Base-by-base conservation (phyloP, 2,329 filamentous ascomycete species). In the Xylariaceae sp. region DNA sequence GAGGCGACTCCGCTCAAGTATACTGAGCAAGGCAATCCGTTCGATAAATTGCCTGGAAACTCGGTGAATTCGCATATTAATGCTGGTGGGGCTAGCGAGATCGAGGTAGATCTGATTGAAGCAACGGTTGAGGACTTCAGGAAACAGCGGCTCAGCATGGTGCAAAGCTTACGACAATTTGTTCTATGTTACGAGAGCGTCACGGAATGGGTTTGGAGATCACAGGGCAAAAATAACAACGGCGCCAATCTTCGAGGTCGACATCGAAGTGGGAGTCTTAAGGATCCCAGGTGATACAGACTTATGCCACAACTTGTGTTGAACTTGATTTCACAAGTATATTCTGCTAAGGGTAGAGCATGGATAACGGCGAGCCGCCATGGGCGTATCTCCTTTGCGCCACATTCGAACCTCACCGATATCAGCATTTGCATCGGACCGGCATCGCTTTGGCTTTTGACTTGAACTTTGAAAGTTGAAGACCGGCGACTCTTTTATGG, bases 121-220 rank as follows among this genome's bases (percentile, higher is more conserved):
- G 85, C 84, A 68, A 94, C 92, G 0, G 92, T 99, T 1, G 88
- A 94, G 63, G 91, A 96, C 64, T 96, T 99, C 70, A 80, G 94
- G 53, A 77, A 80, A 46, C 94, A 99, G 73, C 78, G 94, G 60
- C 74, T 96, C 18, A 96, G 91, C 71, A 99, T 97, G 92, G 92
- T 99, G 41, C 94, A 97, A 72, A 96, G 88, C 65, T 74, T 97
- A 54, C 80, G 89, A 56, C 94, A 99, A 70, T 97, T 88, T 72
- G 92, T 96, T 47, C 82, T 99, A 32, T 99, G 94, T 71, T 99
- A 99, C 70, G 94, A 99, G 74, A 95, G 89, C 39, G 80, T 97
- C 6, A 74, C 95, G 51, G 92, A 97, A 71, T 99, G 92, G 91
- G 71, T 94, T 26, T 74, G 71, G 63, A 72, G 79, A 58, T 63